Conservation (phyloP, 2,329 filamentous ascomycete species). For the Penicillium sp. region DNA sequence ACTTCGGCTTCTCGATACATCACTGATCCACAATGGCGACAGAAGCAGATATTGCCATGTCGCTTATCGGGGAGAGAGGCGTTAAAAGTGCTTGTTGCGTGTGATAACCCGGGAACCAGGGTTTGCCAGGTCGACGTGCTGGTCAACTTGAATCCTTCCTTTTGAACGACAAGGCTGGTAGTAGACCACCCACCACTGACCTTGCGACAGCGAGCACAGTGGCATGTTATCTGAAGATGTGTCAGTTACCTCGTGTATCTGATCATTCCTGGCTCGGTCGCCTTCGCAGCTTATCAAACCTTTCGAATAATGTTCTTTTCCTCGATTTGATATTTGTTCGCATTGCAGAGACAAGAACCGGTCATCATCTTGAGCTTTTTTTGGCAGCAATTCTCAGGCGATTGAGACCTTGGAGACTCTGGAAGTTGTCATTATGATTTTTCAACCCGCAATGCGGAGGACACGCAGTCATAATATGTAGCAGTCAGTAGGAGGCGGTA, state of each 20-base stretch:
- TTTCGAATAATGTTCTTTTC: no score
- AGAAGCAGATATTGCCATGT: constrained; percentile 2
- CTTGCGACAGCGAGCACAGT: constrained; percentile 4
- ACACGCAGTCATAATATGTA: no score
- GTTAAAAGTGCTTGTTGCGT: neutral
- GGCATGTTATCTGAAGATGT: constrained; percentile 1
- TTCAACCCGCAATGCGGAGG: no score
- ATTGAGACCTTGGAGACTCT: no score
- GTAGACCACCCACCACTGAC: neutral
- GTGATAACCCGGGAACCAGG: neutral
- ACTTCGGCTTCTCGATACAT: constrained; percentile 3
- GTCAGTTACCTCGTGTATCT: no score
- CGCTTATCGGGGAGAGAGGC: neutral
- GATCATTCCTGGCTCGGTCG: no score
- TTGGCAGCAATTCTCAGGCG: neutral
- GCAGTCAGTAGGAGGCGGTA: no score
- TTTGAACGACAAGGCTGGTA: constrained; percentile 1
- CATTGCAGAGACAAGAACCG: neutral
- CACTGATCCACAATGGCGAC: constrained; percentile 1
- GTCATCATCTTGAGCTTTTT: neutral
- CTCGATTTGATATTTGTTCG: no score
- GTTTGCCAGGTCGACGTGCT: neutral
- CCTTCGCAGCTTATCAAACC: no score
- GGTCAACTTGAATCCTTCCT: neutral
- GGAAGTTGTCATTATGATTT: no score